Evolutionary conservation across 257 asterid species (phyloP).

Genomic region (Schizonepeta tenuifolia): DNA sequence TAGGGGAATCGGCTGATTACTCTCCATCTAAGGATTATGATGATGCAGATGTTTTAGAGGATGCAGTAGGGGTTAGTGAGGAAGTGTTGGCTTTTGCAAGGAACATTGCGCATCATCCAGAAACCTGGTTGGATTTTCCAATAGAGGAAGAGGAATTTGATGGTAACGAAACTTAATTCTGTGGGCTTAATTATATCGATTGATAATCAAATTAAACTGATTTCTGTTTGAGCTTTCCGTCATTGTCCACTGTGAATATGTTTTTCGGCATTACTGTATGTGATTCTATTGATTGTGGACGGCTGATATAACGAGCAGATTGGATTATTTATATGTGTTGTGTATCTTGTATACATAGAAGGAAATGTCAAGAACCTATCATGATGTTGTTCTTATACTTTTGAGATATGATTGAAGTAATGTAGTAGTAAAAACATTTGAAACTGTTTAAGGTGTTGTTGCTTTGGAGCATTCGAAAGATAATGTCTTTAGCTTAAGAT

Average conservation of each 20-base stretch:
- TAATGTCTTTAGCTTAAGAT: not conserved
- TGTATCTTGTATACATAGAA: not conserved
- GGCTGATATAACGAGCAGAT: constrained; percentile 18
- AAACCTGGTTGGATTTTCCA: constrained; percentile 99
- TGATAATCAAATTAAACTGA: not conserved
- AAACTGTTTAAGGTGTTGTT: not conserved
- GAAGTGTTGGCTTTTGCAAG: constrained; percentile 84
- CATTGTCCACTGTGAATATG: constrained; percentile 17
- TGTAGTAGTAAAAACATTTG: not conserved
- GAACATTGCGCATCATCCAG: constrained; percentile 97
- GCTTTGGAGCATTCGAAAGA: not conserved
- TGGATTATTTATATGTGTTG: not conserved
- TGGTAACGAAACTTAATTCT: constrained; percentile 48
- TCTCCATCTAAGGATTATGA: constrained; percentile 43
- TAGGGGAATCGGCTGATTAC: constrained; percentile 23
- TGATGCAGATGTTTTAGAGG: constrained; percentile 38
- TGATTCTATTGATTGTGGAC: constrained; percentile 22
- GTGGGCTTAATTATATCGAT: constrained; percentile 2
- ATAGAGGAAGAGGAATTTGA: constrained; percentile 87
- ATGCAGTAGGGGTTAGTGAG: constrained; percentile 84
- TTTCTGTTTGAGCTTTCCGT: constrained; percentile 5
- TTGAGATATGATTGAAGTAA: not conserved
- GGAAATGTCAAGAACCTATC: not conserved
- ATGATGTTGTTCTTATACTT: not conserved
- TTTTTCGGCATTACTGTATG: constrained; percentile 18